A percentile compares a stretch with the other conserved stretches of the same genome.
Conservation (phyloP, 257 asterid species). For the Nicotiana knightiana region DNA sequence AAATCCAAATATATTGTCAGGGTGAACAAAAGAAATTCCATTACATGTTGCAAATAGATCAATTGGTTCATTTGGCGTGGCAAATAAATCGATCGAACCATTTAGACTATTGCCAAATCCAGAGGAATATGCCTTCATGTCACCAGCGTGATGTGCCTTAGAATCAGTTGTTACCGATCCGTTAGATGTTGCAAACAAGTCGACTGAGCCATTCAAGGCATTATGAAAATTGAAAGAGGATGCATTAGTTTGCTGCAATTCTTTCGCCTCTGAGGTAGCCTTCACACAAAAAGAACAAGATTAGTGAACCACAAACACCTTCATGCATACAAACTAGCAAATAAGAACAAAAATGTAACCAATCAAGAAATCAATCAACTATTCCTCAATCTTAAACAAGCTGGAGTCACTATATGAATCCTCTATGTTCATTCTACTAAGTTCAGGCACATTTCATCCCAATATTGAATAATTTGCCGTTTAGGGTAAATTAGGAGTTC, state of each 20-base stretch:
- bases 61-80: constrained; percentile 26
- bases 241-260: constrained; percentile 28
- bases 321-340: background rate
- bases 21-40: constrained; percentile 28
- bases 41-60: constrained; percentile 36
- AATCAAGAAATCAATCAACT: background rate
- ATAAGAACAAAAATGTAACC: background rate
- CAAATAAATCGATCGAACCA: constrained; percentile 29
- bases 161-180: background rate
- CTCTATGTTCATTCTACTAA: background rate
- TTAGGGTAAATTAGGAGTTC: background rate
- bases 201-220: constrained; percentile 18
- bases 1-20: constrained; percentile 26
- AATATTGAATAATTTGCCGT: background rate
- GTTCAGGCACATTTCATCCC: background rate
- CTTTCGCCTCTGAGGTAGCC: constrained; percentile 34
- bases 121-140: background rate
- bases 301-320: constrained; percentile 21
- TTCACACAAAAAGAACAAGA: constrained; percentile 26
- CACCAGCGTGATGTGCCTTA: background rate
- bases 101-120: constrained; percentile 21
- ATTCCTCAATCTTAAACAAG: background rate
- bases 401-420: background rate
- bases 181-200: constrained; percentile 7
- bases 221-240: constrained; percentile 23